A percentile compares a stretch with the other conserved stretches of the same genome.
These are phyloP conservation scores for Trametes gibbosa DNA, from an alignment of 768 basidiomycete species.

Conservation along the genomic window DNA sequence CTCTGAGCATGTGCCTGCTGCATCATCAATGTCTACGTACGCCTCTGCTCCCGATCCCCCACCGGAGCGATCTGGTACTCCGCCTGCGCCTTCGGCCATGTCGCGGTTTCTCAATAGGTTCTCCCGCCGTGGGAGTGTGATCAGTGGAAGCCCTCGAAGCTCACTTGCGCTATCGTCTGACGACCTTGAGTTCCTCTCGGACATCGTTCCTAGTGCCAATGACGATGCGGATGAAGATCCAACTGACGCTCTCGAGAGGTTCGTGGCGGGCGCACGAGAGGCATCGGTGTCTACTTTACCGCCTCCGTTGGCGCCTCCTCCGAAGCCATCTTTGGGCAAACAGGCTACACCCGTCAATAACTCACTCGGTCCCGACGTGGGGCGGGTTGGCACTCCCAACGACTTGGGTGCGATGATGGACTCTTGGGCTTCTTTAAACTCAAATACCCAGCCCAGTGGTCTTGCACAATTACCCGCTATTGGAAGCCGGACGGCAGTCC, in stretches of 20 bases:
- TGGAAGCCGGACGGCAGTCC: not conserved
- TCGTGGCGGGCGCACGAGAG: constrained; percentile 42
- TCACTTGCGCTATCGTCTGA: constrained; percentile 73
- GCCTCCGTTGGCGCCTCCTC: constrained; percentile 20
- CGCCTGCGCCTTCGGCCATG: constrained; percentile 56
- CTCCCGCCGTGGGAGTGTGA: constrained; percentile 46
- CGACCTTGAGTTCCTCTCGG: constrained; percentile 80
- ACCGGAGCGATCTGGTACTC: constrained; percentile 15
- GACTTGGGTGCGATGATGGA: constrained; percentile 23
- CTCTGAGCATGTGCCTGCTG: not conserved
- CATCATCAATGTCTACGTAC: constrained; percentile 17
- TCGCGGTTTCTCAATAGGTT: constrained; percentile 83
- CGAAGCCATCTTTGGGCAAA: not conserved
- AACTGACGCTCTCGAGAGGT: constrained; percentile 34
- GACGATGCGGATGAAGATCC: constrained; percentile 39
- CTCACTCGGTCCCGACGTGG: not conserved
- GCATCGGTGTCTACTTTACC: constrained; percentile 17
- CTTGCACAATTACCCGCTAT: not conserved
- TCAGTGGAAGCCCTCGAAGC: constrained; percentile 39
- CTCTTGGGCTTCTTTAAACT: not conserved
- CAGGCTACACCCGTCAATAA: not conserved
- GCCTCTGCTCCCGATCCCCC: constrained; percentile 23
- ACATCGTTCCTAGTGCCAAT: constrained; percentile 54
- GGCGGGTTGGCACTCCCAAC: not conserved
- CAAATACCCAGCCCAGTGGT: not conserved